Conservation (phyloP, 306 rosid species). For the Glycine tomentella region DNA sequence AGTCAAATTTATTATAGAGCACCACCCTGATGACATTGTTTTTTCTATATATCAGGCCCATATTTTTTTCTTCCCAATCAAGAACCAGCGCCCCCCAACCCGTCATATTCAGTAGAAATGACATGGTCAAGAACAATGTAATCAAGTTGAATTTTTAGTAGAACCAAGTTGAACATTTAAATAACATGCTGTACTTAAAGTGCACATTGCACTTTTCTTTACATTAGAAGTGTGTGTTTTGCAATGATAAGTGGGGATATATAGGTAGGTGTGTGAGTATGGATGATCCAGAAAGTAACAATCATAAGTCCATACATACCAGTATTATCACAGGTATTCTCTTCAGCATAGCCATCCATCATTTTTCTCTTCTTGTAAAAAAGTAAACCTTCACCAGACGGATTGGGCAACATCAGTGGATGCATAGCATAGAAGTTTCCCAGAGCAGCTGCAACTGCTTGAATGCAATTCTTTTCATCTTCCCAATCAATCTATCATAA, state of each 20-base stretch:
- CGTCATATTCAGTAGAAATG: neutral
- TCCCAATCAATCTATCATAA: constrained; percentile 83
- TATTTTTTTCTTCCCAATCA: neutral
- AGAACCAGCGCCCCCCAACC: neutral
- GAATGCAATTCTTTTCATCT: constrained; percentile 76
- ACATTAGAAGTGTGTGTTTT: neutral
- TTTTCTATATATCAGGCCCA: neutral
- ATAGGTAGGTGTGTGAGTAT: neutral
- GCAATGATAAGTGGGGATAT: constrained; percentile 17
- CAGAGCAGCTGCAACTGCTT: constrained; percentile 81
- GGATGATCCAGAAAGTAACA: constrained; percentile 34
- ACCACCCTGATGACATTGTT: constrained; percentile 8
- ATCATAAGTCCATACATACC: constrained; percentile 64
- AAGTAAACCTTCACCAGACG: constrained; percentile 72
- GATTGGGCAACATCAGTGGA: constrained; percentile 93
- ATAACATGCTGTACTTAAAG: constrained; percentile 19
- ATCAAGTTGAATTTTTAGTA: constrained; percentile 14
- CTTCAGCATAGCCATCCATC: constrained; percentile 47
- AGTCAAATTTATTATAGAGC: constrained; percentile 9
- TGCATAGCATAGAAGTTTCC: constrained; percentile 93
- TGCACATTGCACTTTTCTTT: too few relatives aligned
- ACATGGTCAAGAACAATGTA: constrained; percentile 7
- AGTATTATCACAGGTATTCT: constrained; percentile 44
- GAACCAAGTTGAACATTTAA: neutral
- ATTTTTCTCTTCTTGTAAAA: constrained; percentile 70